phyloP scores from a whole-genome alignment of 768 basidiomycete species.

The Kondoa subrosea region DNA sequence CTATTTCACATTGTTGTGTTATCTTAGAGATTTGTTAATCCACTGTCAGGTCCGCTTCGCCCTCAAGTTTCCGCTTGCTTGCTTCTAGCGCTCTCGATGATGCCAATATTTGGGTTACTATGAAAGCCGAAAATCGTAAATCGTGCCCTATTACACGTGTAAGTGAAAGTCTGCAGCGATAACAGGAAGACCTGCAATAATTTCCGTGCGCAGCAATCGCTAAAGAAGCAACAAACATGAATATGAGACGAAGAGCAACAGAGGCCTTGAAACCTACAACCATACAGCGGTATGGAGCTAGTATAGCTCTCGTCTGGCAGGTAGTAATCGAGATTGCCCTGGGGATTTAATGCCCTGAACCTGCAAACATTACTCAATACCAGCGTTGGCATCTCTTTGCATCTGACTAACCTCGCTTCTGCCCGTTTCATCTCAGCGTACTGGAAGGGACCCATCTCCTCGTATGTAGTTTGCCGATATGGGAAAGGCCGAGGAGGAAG shows the following conservation, averaged over 20 bases:
- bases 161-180: too few species aligned
- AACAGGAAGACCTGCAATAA: too few species aligned
- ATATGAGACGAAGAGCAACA: too few species aligned
- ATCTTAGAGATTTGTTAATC: not conserved
- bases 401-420: constrained; percentile 19
- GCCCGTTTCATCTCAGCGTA: constrained; percentile 20
- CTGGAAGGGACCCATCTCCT: constrained; percentile 16
- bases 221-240: too few species aligned
- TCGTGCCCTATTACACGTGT: too few species aligned
- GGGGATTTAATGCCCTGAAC: constrained; percentile 22
- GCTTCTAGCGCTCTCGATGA: constrained; percentile 10
- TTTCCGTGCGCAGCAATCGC: constrained; percentile 9
- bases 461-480: not conserved
- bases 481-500: not conserved
- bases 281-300: constrained; percentile 16
- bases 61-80: constrained; percentile 14
- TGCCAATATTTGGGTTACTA: constrained; percentile 16
- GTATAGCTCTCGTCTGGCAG: constrained; percentile 13
- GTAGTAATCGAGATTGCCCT: constrained; percentile 19
- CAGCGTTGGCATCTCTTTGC: too few species aligned
- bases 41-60: constrained; percentile 7
- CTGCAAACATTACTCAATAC: too few species aligned
- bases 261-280: too few species aligned
- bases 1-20: not conserved
- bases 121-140: constrained; percentile 14